Evolutionary conservation across 306 rosid genomes (phyloP), one percentile per base, ranked within the genome.

Genomic region (Elaeagnus macrophylla): DNA sequence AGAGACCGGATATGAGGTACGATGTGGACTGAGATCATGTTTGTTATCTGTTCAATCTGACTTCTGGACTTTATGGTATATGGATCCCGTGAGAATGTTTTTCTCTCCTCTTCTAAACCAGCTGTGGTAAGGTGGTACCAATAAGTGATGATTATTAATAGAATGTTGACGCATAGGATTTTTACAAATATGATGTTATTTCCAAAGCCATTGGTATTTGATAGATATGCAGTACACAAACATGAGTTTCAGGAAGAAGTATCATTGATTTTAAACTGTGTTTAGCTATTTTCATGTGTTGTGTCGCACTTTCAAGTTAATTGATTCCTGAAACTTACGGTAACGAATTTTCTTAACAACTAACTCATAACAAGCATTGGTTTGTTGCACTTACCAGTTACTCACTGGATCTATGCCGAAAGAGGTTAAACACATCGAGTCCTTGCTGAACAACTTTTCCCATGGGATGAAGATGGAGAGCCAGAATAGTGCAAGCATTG

Each of bases 361-460:
- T 25, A 25, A 25, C 50, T 36, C 36, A 15, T 57, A 19, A 53
- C 17, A 37, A 36, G 15, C 11, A 55, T 9, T 47, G 41, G 15
- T 25, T 59, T 43, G 12, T 62, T 73, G 16, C 44, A 54, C 32
- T 36, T 45, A 48, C 51, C 83, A 90, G 84, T 89, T 81, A 36
- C 83, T 78, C 32, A 80, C 94, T 2, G 94, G 75, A 12, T 84
- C 95, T 25, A 68, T 83, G 51, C 91, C 94, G 15, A 91, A 91
- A 77, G 97, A 88, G 76, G 80, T 83, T 42, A 82, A 80, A 63
- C 94, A 86, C 57, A 80, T 91, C 6, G 85, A 91, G 64, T 74
- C 93, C 56, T 69, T 91, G 77, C 72, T 91, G 39, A 91, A 86
- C 81, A 76, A 81, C 73, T 81, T 81, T 76, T 18, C 80, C 56